These are phyloP conservation scores for Leptographium wingfieldii DNA, from an alignment of 2,329 filamentous ascomycete genomes.

Conservation along the genomic window DNA sequence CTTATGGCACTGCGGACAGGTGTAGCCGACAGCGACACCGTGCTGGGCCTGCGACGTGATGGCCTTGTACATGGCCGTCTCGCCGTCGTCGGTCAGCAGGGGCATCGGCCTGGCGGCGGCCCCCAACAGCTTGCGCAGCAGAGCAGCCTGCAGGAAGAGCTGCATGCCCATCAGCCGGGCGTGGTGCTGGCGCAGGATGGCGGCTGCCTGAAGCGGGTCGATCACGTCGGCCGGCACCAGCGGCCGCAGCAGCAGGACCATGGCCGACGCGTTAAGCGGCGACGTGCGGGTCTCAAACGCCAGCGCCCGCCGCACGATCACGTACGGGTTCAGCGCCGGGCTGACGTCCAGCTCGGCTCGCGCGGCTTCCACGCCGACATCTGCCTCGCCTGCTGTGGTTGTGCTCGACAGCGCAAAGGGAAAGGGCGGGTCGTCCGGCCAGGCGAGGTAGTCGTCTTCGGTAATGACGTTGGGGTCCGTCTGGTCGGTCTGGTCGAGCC, in stretches of 20 bases:
- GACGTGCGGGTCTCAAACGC: conserved; percentile 44
- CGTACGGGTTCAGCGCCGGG: conserved; percentile 41
- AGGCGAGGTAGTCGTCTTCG: conserved; percentile 48
- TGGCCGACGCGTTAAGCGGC: conserved; percentile 46
- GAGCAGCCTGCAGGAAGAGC: conserved; percentile 46
- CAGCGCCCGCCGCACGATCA: conserved; percentile 39
- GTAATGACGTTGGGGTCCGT: conserved; percentile 14
- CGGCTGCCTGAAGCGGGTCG: conserved; percentile 40
- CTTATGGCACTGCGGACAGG: conserved; percentile 43
- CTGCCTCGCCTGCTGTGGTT: neutral
- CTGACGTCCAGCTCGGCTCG: conserved; percentile 3
- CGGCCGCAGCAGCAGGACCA: conserved; percentile 46
- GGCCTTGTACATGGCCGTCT: conserved; percentile 28
- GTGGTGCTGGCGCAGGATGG: conserved; percentile 48
- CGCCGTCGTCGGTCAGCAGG: neutral
- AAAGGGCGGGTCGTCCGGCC: conserved; percentile 43
- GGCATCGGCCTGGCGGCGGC: conserved; percentile 14
- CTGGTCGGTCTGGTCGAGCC: no score
- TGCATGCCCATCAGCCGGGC: conserved; percentile 45
- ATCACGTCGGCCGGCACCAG: conserved; percentile 42
- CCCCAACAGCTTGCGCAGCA: conserved; percentile 47
- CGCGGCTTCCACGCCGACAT: neutral
- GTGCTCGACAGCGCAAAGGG: conserved; percentile 22
- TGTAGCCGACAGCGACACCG: conserved; percentile 38
- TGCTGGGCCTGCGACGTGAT: conserved; percentile 43